phyloP scores from a whole-genome alignment of 73 alveolate genomes.

The Uronychia setigera region DNA sequence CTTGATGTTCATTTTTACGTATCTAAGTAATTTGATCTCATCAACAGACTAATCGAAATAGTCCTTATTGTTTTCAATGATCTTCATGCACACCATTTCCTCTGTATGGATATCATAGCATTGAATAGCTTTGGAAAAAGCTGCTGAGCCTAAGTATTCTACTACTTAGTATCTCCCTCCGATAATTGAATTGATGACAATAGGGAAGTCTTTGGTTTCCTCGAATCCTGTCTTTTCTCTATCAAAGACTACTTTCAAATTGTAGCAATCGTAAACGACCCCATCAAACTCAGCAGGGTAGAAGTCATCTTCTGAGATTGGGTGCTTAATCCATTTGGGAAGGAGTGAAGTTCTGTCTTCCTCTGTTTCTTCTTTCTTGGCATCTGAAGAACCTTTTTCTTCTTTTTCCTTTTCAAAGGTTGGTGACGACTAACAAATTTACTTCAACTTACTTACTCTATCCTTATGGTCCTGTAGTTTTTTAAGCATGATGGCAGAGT shows the following conservation, averaged over 20 bases:
- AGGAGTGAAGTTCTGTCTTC: conserved; percentile 45
- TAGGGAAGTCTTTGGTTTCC: conserved; percentile 98
- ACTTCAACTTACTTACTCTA: background rate
- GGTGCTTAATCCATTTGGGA: conserved; percentile 92
- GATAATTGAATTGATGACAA: conserved; percentile 92
- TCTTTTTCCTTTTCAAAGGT: conserved; percentile 27
- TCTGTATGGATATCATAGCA: conserved; percentile 96
- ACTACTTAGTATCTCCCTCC: conserved; percentile 98
- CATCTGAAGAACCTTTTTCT: conserved; percentile 4
- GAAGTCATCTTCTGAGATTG: conserved; percentile 93
- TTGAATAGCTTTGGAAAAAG: conserved; percentile 97
- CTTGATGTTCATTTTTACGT: conserved; percentile 95
- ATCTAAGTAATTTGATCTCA: conserved; percentile 98
- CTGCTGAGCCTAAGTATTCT: conserved; percentile 99
- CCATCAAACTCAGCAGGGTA: conserved; percentile 99
- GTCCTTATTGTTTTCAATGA: conserved; percentile 99
- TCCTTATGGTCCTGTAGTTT: conserved; percentile 56
- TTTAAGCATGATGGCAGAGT: conserved; percentile 62
- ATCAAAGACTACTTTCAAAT: conserved; percentile 97
- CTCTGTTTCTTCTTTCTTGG: conserved; percentile 18
- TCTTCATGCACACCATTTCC: conserved; percentile 98
- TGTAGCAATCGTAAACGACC: conserved; percentile 97
- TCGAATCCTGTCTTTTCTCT: conserved; percentile 99
- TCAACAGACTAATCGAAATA: conserved; percentile 98
- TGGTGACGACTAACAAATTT: conserved; percentile 7